Evolutionary conservation across 2,329 filamentous ascomycete genomes (phyloP).

Genomic region (Trichoderma sp.): DNA sequence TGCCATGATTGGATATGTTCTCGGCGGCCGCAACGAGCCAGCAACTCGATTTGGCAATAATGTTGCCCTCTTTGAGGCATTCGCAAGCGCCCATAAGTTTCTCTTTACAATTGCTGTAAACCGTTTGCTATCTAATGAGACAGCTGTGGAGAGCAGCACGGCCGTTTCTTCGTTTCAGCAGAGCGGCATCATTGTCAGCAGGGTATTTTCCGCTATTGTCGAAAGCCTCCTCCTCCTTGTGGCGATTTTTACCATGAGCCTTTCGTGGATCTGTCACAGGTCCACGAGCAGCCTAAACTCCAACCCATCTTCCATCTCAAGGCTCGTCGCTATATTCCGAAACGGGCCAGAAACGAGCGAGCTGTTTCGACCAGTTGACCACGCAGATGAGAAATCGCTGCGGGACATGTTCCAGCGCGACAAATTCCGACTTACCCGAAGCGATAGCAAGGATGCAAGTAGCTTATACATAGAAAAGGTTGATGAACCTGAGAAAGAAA

Average conservation of each 20-base stretch:
- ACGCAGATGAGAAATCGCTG: constrained; percentile 28
- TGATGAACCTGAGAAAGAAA: fast-evolving
- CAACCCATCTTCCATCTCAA: constrained; percentile 37
- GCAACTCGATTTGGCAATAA: constrained; percentile 27
- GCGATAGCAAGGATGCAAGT: background rate
- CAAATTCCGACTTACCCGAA: constrained; percentile 29
- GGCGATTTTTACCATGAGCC: constrained; percentile 21
- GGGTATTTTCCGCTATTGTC: constrained; percentile 37
- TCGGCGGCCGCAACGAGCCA: constrained; percentile 32
- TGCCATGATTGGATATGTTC: constrained; percentile 43
- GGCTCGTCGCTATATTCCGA: constrained; percentile 23
- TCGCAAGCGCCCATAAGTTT: constrained; percentile 36
- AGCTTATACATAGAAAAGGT: background rate
- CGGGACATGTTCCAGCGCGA: constrained; percentile 23
- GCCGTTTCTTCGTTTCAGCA: constrained; percentile 30
- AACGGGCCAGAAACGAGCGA: constrained; percentile 27
- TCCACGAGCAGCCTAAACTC: constrained; percentile 29
- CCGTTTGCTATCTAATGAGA: constrained; percentile 32
- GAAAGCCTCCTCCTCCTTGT: constrained; percentile 39
- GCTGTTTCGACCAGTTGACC: constrained; percentile 28
- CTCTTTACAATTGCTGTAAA: constrained; percentile 39
- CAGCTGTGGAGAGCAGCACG: background rate
- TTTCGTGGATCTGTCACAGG: constrained; percentile 30
- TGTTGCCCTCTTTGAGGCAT: constrained; percentile 32
- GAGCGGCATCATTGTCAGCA: constrained; percentile 41